Evolutionary conservation across 306 rosid species (phyloP), one percentile per base, ranked within the genome.

Genomic region (Cucumis hystrix): DNA sequence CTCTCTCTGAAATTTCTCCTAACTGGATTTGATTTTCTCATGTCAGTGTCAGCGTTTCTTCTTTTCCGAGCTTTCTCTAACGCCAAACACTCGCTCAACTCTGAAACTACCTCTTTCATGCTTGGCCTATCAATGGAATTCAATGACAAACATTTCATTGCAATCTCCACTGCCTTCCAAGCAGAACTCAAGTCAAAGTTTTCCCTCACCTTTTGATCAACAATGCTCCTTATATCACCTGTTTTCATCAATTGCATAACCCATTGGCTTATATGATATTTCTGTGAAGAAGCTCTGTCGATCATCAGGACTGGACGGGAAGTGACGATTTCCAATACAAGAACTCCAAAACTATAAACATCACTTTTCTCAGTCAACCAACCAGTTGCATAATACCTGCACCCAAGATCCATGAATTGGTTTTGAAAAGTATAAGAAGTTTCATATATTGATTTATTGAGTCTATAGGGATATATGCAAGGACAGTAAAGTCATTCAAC

Each of bases 81-180:
- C 33, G 14, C 39, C 71, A 78, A 79, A 45, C 85, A 78, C 21
- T 82, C 79, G 0, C 55, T 78, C 76, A 78, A 41, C 55, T 78
- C 85, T 21, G 33, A 13, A 37, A 78, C 82, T 12, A 78, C 77
- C 8, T 64, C 51, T 9, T 12, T 82, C 82, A 78, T 78, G 25
- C 20, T 33, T 23, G 85, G 79, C 66, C 85, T 73, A 16, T 20
- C 51, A 18, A 6, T 16, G 10, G 82, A 74, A 33, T 25, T n/a
- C 3, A 16, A 28, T 5, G 55, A 25, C 21, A 74, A 54, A 43
- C 84, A 82, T 39, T 65, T 25, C 16, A 60, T 82, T 13, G 78
- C 84, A 16, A 77, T 71, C 52, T 82, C 84, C 40, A 82, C 81
- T 16, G 81, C 81, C 61, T 69, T 82, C 84, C 81, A 82, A 47